These are phyloP conservation scores for Rhodotorula sp. DNA, from an alignment of 1,284 basidiomycete genomes.

Conservation along the genomic window DNA sequence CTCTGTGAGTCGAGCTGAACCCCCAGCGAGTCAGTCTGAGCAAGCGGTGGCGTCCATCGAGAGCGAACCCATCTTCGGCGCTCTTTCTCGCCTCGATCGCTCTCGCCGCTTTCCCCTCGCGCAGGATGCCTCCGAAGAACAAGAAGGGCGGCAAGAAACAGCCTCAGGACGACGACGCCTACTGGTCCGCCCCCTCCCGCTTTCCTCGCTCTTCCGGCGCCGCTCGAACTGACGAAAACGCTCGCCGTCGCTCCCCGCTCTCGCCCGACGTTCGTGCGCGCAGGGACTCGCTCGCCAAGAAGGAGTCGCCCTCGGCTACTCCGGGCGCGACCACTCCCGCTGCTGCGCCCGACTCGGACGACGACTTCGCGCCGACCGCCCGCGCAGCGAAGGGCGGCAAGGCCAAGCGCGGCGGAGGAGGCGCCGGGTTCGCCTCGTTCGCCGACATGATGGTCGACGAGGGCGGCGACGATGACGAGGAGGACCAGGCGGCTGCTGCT, in stretches of 20 bases:
- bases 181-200: slow-evolving; percentile 25
- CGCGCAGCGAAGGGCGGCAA: slow-evolving; percentile 13
- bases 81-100: neutral
- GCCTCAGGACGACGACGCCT: slow-evolving; percentile 35
- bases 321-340: slow-evolving; percentile 1
- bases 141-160: slow-evolving; percentile 24
- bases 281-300: slow-evolving; percentile 15
- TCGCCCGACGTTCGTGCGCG: neutral
- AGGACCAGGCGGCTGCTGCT: slow-evolving; percentile 59
- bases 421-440: slow-evolving; percentile 18
- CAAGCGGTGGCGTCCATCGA: neutral
- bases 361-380: neutral
- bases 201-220: neutral
- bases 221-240: neutral
- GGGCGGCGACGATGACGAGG: slow-evolving; percentile 54
- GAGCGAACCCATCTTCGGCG: no score
- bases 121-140: slow-evolving; percentile 33
- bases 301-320: neutral
- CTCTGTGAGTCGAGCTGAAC: neutral
- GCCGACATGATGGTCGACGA: slow-evolving; percentile 22
- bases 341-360: slow-evolving; percentile 18
- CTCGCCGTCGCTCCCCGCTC: neutral
- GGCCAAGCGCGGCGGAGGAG: slow-evolving; percentile 4
- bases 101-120: neutral
- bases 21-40: neutral